phyloP scores from a whole-genome alignment of 2,329 filamentous ascomycete genomes.

The Aspergillus aculeatinus region DNA sequence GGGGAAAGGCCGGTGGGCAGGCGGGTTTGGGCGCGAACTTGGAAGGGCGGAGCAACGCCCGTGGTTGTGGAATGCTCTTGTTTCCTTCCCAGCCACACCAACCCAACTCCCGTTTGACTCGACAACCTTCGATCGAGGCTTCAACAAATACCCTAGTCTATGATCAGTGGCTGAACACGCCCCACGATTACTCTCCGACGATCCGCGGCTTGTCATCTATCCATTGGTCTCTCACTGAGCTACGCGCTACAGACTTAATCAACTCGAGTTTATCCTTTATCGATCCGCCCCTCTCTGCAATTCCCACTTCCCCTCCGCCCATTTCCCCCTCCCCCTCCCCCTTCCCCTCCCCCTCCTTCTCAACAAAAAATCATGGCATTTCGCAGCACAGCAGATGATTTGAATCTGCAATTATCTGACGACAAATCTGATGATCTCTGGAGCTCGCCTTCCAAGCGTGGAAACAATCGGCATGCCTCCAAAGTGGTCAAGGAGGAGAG shows the following conservation, averaged over 20 bases:
- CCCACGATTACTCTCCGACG: slow-evolving; percentile 1
- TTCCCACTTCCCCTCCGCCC: neutral
- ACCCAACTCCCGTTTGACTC: neutral
- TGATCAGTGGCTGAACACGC: slow-evolving; percentile 3
- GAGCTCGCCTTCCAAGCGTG: slow-evolving; percentile 54
- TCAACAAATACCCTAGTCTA: neutral
- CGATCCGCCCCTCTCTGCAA: neutral
- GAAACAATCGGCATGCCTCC: slow-evolving; percentile 32
- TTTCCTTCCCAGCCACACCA: neutral
- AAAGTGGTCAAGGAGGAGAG: slow-evolving; percentile 41
- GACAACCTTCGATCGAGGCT: neutral
- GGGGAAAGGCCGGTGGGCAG: neutral
- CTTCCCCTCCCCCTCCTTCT: neutral
- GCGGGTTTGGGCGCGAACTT: slow-evolving; percentile 3
- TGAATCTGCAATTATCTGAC: slow-evolving; percentile 55
- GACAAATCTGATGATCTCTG: slow-evolving; percentile 59
- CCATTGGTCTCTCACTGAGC: neutral
- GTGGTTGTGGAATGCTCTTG: slow-evolving; percentile 3
- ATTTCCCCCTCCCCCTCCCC: neutral
- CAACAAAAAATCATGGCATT: slow-evolving; percentile 27
- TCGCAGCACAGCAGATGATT: slow-evolving; percentile 46
- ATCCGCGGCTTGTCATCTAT: neutral
- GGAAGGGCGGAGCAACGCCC: neutral
- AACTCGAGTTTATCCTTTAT: neutral
- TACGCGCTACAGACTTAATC: neutral